Base-by-base conservation (phyloP, 2,329 filamentous ascomycete genomes). In the Lasiodiplodia theobromae region DNA sequence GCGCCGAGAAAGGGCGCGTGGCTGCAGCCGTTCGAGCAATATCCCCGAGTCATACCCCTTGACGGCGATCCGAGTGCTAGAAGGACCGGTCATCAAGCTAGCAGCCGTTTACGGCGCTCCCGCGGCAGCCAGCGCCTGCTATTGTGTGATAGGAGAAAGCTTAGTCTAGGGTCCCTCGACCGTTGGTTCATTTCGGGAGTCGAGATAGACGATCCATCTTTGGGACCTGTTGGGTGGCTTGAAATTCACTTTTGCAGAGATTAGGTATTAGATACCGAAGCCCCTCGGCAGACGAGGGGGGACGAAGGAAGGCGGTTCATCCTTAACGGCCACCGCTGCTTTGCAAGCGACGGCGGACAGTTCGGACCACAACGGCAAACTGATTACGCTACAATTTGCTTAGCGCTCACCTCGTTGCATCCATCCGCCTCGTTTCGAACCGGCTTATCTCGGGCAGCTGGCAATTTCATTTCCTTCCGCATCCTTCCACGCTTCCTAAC, bases 141-240 rank as follows among this genome's bases (percentile, higher is more conserved):
- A 12, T 12, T 31, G 37, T 49, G 12, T 64, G 60, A 47, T 52
- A 37, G 44, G 40, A 38, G 44, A 28, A 64, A 51, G 47, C 44
- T 52, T 64, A 64, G 44, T 21, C 60, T 64, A 44, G 60, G 60
- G 60, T 52, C 12, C 44, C 44, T 64, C 60, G 60, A 64, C 25
- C 21, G 44, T 28, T 25, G 4, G 47, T 40, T 40, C 38, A 8
- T 21, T 25, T 49, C 49, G 38, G 58, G 58, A 1, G 3, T 38
- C 23, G 58, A 14, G 58, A 62, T 62, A 51, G 60, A 6, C 38
- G 60, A 64, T 52, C 60, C 10, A 34, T 28, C 49, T 51, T 52
- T 28, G 47, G n/a, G 18, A 28, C 23, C 21, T 14, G 44, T 28
- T 23, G 25, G 14, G 25, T 64, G 60, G 47, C 44, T 64, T 34